phyloP scores from a whole-genome alignment of 768 basidiomycete species.

The Rubroboletus pulcherrimus region DNA sequence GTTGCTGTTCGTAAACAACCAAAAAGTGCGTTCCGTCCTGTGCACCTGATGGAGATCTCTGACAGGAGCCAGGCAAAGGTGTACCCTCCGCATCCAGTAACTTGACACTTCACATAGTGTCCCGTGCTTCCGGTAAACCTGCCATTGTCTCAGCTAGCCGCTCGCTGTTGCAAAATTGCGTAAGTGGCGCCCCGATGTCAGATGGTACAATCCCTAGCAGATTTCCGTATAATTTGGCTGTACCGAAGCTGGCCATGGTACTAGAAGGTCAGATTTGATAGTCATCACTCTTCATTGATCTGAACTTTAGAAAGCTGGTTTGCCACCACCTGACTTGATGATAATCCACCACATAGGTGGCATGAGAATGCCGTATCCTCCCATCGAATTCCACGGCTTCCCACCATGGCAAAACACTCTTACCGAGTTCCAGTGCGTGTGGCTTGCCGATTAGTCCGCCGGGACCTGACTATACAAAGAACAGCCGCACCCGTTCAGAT shows the following conservation, averaged over 20 bases:
- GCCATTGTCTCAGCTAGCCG: slow-evolving; percentile 56
- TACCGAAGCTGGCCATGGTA: slow-evolving; percentile 43
- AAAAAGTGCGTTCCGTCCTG: slow-evolving; percentile 18
- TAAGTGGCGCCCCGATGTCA: slow-evolving; percentile 1
- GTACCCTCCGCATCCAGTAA: slow-evolving; percentile 13
- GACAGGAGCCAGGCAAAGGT: slow-evolving; percentile 11
- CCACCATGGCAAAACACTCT: slow-evolving; percentile 85
- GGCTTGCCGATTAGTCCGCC: not conserved
- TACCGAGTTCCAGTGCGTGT: slow-evolving; percentile 72
- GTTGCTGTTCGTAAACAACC: slow-evolving; percentile 24
- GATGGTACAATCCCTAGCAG: not conserved
- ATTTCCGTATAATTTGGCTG: slow-evolving; percentile 35
- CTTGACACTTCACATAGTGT: slow-evolving; percentile 53
- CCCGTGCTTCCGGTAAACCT: slow-evolving; percentile 60
- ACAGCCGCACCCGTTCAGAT: slow-evolving; percentile 23
- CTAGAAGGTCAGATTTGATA: slow-evolving; percentile 52
- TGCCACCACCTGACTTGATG: slow-evolving; percentile 73
- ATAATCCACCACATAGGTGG: slow-evolving; percentile 61
- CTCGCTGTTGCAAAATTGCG: slow-evolving; percentile 35
- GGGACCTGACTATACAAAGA: slow-evolving; percentile 1
- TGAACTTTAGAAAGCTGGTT: slow-evolving; percentile 44
- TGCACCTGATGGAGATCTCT: slow-evolving; percentile 4
- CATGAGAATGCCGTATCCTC: slow-evolving; percentile 34
- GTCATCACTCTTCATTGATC: slow-evolving; percentile 3
- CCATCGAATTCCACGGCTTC: slow-evolving; percentile 69